Evolutionary conservation across 495 filamentous ascomycete species (phyloP).

Genomic region (Jackrogersella minutella): DNA sequence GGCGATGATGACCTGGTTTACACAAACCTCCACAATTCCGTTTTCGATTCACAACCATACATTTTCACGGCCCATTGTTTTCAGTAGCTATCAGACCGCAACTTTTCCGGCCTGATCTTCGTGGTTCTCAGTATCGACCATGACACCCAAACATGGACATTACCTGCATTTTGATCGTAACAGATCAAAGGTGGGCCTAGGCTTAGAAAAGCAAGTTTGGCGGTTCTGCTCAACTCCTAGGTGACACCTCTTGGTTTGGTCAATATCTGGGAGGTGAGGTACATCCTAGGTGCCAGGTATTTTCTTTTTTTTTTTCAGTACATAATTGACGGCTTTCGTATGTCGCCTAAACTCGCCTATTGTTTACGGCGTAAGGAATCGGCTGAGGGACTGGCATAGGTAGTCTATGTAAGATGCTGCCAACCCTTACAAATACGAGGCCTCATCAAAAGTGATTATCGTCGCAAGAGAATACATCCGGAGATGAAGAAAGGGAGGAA

Average conservation of each 20-base stretch:
- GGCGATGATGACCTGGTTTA: slow-evolving; percentile 38
- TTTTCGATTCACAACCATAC: slow-evolving; percentile 41
- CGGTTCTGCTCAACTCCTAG: neutral
- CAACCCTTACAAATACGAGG: neutral
- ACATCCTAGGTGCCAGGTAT: neutral
- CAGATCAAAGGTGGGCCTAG: neutral
- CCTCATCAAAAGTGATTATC: slow-evolving; percentile 9
- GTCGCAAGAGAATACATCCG: slow-evolving; percentile 5
- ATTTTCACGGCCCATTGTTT: slow-evolving; percentile 30
- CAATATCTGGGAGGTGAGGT: slow-evolving; percentile 6
- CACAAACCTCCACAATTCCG: slow-evolving; percentile 41
- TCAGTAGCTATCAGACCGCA: slow-evolving; percentile 3
- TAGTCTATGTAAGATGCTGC: neutral
- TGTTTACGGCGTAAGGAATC: neutral
- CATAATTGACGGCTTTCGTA: slow-evolving; percentile 38
- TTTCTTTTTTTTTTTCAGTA: slow-evolving; percentile 43
- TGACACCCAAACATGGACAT: neutral
- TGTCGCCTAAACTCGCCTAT: slow-evolving; percentile 15
- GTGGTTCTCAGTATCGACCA: slow-evolving; percentile 9
- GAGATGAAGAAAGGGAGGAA: slow-evolving; percentile 11
- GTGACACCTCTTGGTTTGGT: neutral
- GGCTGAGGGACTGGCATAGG: neutral
- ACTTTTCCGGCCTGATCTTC: neutral
- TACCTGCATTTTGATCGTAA: slow-evolving; percentile 3
- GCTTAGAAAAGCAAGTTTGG: slow-evolving; percentile 8